phyloP scores from a whole-genome alignment of 2,329 filamentous ascomycete genomes.

The Aspergillus sp. region DNA sequence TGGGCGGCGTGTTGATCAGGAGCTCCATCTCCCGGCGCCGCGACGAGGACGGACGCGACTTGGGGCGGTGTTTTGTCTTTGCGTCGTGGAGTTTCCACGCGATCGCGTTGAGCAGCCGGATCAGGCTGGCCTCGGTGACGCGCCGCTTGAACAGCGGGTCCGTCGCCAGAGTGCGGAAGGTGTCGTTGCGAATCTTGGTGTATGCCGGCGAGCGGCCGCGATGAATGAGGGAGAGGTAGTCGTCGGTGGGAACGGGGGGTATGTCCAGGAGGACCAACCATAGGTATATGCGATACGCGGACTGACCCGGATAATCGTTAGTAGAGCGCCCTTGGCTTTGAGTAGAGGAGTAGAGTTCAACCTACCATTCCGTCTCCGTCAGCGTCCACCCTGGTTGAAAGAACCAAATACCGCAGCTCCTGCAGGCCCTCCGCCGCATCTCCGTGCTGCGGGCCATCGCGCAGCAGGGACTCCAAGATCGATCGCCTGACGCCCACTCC shows the following conservation, averaged over 20 bases:
- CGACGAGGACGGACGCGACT: constrained; percentile 39
- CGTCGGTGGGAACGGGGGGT: constrained; percentile 77
- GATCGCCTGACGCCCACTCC: constrained; percentile 48
- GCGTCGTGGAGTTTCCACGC: constrained; percentile 91
- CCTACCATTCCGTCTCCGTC: constrained; percentile 55
- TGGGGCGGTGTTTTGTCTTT: constrained; percentile 56
- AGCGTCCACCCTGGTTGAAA: constrained; percentile 51
- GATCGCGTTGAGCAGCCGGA: constrained; percentile 88
- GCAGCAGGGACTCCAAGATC: constrained; percentile 70
- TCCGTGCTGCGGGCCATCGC: constrained; percentile 74
- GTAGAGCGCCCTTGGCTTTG: not conserved
- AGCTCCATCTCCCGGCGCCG: constrained; percentile 49
- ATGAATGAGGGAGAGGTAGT: constrained; percentile 86
- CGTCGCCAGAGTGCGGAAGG: constrained; percentile 92
- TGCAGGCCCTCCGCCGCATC: constrained; percentile 51
- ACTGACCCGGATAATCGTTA: constrained; percentile 54
- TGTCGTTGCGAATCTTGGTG: constrained; percentile 97
- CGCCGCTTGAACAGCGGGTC: constrained; percentile 95
- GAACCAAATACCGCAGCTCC: constrained; percentile 49
- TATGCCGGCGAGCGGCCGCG: constrained; percentile 93
- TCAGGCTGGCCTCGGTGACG: constrained; percentile 92
- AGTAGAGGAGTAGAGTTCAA: not conserved
- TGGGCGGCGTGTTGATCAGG: constrained; percentile 37
- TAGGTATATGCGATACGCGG: constrained; percentile 86
- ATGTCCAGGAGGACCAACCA: constrained; percentile 94